phyloP scores from a whole-genome alignment of 2,329 filamentous ascomycete genomes.

The Xylaria digitata region DNA sequence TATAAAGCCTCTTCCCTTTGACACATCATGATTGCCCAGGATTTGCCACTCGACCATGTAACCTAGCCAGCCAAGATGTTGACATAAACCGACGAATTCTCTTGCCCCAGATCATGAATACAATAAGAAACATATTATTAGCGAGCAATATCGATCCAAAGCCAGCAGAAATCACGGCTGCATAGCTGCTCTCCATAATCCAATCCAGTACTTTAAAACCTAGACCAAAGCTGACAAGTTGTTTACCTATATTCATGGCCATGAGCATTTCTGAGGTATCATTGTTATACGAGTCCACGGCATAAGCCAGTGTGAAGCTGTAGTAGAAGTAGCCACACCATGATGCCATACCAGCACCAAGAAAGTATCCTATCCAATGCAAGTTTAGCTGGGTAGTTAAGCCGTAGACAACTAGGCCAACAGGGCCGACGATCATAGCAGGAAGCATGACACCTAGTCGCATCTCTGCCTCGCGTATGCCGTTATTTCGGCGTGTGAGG shows the following conservation, averaged over 20 bases:
- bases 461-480: constrained; percentile 59
- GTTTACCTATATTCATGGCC: constrained; percentile 68
- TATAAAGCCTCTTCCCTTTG: not conserved
- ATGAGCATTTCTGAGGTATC: constrained; percentile 73
- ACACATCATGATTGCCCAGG: not conserved
- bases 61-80: constrained; percentile 59
- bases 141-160: constrained; percentile 61
- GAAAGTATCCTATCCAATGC: constrained; percentile 61
- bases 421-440: constrained; percentile 51
- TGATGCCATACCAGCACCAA: constrained; percentile 60
- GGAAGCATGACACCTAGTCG: constrained; percentile 52
- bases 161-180: constrained; percentile 62
- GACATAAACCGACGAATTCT: constrained; percentile 58
- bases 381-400: constrained; percentile 53
- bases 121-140: constrained; percentile 61
- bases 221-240: constrained; percentile 66
- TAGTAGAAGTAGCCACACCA: constrained; percentile 66
- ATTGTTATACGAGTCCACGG: constrained; percentile 67
- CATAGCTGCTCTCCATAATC: constrained; percentile 61
- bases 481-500: constrained; percentile 54
- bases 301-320: constrained; percentile 69
- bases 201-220: constrained; percentile 63
- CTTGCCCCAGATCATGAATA: constrained; percentile 65
- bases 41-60: constrained; percentile 51
- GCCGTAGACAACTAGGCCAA: constrained; percentile 54